A percentile compares a stretch with the other conserved stretches of the same genome.
These are phyloP conservation scores for Edaphochlamys debaryana DNA, from an alignment of 139 green algal genomes.

Conservation along the genomic window DNA sequence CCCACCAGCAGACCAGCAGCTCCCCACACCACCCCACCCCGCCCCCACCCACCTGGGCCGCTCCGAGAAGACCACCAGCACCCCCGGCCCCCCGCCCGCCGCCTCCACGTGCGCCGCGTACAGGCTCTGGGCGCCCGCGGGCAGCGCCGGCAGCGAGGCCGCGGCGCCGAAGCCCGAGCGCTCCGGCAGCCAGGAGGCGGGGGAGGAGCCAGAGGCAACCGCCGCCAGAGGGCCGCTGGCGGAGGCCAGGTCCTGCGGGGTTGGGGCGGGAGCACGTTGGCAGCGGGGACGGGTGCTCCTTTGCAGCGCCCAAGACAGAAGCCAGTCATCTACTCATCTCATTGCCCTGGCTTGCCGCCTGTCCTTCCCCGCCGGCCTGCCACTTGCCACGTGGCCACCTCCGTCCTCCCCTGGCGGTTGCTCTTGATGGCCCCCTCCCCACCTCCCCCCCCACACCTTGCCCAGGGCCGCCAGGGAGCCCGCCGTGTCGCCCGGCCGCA, in stretches of 20 bases:
- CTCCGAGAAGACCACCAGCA: constrained; percentile 72
- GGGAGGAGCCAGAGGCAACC: not conserved
- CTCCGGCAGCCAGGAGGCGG: constrained; percentile 55
- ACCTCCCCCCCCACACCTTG: no score
- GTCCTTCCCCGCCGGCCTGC: no score
- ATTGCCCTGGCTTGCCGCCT: no score
- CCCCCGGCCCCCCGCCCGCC: constrained; percentile 2
- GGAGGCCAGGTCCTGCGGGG: constrained; percentile 1
- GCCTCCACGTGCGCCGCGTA: constrained; percentile 41
- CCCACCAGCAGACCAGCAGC: no score
- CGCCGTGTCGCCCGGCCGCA: constrained; percentile 21
- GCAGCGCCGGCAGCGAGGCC: constrained; percentile 29
- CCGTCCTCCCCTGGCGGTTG: no score
- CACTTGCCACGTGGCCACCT: no score
- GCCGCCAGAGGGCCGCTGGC: not conserved
- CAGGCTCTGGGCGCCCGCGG: constrained; percentile 44
- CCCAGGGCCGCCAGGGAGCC: constrained; percentile 8
- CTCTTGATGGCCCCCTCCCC: no score
- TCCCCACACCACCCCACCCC: no score
- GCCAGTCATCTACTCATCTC: no score
- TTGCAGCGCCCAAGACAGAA: no score
- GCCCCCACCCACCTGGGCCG: constrained; percentile 47
- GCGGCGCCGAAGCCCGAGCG: constrained; percentile 27
- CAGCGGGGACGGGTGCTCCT: no score
- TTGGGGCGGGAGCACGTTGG: no score